Evolutionary conservation across 2,329 filamentous ascomycete genomes (phyloP), one percentile per base, ranked within the genome.

Genomic region (Lecanicillium sp.): DNA sequence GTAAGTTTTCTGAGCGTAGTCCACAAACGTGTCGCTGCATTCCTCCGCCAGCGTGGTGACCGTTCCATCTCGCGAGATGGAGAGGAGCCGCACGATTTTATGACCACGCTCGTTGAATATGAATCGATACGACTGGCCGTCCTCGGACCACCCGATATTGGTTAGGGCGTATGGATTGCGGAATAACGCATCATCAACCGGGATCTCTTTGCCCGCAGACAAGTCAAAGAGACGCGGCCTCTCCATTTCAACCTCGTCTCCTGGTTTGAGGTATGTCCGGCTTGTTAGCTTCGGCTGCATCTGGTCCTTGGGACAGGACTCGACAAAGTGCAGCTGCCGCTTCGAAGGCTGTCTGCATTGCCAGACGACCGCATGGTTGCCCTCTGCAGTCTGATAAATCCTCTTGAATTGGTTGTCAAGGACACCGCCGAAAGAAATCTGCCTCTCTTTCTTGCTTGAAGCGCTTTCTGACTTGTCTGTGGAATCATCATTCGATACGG

Each of bases 291-390:
- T 54, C 3, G 55, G 54, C 37, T 52, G 42, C 19, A 56, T 29
- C 30, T 51, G 55, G 20, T 57, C n/a, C 54, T 3, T 44, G 35
- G 4, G 55, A 54, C 4, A 43, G 46, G 8, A 52, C 55, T 57
- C 52, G 15, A 56, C 35, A 1, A 54, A 4, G 37, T 37, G 14
- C 29, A 31, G n/a, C 12, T 8, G 29, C 42, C 48, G 0, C 42
- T 33, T 52, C 40, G 29, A 34, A 19, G 2, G 48, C 41, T 4
- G 34, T 43, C 15, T 51, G 19, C 36, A 54, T 25, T 57, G 54
- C 45, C 48, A 55, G 8, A 39, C 52, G 12, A 52, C 32, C 4
- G 28, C 46, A 20, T 46, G 40, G 5, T 37, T 30, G 3, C 36
- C 36, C 27, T 45, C 25, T n/a, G 46, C 41, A 1, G 54, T 51